Evolutionary conservation across 495 filamentous ascomycete species (phyloP).

Genomic region (Talaromyces liani): DNA sequence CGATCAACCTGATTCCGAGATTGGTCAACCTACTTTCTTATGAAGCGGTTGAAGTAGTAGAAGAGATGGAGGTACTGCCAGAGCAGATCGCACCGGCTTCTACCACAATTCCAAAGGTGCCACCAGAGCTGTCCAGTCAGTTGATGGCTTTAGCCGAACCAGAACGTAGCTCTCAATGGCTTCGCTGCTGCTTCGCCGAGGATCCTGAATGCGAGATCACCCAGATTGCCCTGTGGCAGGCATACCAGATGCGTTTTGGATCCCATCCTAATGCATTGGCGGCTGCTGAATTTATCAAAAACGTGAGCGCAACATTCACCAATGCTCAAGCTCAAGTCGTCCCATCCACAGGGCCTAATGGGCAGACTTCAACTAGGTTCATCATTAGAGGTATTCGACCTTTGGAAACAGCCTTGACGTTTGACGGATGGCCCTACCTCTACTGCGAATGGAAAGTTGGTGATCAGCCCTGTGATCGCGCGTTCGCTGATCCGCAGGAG

Average conservation of each 20-base stretch:
- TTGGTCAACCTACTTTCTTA: conserved; percentile 69
- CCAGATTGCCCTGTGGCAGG: conserved; percentile 94
- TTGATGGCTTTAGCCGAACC: conserved; percentile 73
- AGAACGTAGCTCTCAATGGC: conserved; percentile 80
- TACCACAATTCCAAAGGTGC: conserved; percentile 65
- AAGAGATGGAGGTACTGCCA: conserved; percentile 35
- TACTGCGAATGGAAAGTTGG: conserved; percentile 50
- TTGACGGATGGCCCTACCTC: conserved; percentile 49
- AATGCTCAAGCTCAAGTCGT: conserved; percentile 80
- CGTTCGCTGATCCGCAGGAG: conserved; percentile 51
- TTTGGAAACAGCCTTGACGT: conserved; percentile 64
- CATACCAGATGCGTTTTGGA: conserved; percentile 80
- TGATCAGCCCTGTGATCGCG: conserved; percentile 47
- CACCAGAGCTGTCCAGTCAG: conserved; percentile 66
- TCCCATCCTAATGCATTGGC: conserved; percentile 57
- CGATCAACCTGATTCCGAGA: conserved; percentile 60
- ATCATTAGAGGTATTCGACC: conserved; percentile 90
- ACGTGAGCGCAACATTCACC: conserved; percentile 73
- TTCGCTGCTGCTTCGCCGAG: conserved; percentile 64
- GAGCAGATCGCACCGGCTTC: conserved; percentile 41
- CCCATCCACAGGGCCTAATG: conserved; percentile 13
- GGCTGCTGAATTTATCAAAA: conserved; percentile 94
- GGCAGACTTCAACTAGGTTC: conserved; percentile 56
- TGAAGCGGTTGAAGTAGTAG: conserved; percentile 41
- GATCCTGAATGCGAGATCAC: conserved; percentile 80